These are phyloP conservation scores for Colletotrichum sp. DNA, from an alignment of 2,329 filamentous ascomycete species.

Conservation along the genomic window DNA sequence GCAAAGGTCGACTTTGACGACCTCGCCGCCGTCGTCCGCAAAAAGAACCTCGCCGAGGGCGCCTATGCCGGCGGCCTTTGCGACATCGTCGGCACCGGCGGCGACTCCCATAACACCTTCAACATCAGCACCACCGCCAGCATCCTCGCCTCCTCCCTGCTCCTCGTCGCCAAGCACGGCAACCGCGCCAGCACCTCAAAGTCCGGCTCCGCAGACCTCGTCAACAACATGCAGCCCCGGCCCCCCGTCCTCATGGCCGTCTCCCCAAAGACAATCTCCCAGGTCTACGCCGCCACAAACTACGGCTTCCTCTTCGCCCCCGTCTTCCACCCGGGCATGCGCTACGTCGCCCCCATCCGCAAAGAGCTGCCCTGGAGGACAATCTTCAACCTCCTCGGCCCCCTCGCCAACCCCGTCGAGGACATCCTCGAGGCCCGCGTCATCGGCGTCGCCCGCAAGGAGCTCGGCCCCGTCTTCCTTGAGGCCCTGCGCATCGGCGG, in stretches of 20 bases:
- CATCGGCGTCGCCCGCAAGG: constrained; percentile 88
- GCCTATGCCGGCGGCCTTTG: constrained; percentile 83
- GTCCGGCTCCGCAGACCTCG: constrained; percentile 91
- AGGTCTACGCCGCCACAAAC: constrained; percentile 80
- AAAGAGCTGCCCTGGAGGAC: constrained; percentile 92
- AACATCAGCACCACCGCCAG: constrained; percentile 97
- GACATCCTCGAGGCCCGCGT: constrained; percentile 85
- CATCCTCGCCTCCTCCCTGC: constrained; percentile 84
- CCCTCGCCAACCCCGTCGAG: constrained; percentile 89
- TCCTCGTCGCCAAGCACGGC: constrained; percentile 92
- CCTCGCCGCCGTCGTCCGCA: constrained; percentile 65
- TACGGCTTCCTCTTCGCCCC: constrained; percentile 97
- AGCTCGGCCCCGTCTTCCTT: constrained; percentile 87
- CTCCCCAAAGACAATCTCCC: constrained; percentile 70
- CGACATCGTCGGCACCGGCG: constrained; percentile 97
- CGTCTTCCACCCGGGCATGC: constrained; percentile 95
- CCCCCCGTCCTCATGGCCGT: constrained; percentile 78
- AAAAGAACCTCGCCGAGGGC: constrained; percentile 69
- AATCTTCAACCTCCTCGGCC: constrained; percentile 96
- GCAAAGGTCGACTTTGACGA: constrained; percentile 70
- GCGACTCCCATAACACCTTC: constrained; percentile 96
- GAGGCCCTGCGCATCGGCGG: constrained; percentile 81
- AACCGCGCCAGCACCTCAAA: constrained; percentile 95
- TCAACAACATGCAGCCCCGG: constrained; percentile 75
- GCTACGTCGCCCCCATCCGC: constrained; percentile 83